Conservation (phyloP, 2,329 filamentous ascomycete genomes). For the Didymella glomerata region DNA sequence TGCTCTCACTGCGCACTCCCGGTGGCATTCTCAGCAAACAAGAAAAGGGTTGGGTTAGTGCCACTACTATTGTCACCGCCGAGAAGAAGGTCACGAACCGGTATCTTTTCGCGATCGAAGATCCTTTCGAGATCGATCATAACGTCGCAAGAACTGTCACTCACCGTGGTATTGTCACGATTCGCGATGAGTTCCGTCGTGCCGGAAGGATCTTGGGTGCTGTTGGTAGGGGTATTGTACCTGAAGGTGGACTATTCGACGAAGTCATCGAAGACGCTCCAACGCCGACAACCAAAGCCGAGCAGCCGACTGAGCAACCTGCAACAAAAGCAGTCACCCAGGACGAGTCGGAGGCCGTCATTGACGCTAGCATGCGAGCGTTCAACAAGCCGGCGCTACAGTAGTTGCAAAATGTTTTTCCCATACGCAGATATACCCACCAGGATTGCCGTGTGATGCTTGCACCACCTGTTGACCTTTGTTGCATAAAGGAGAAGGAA, state of each 20-base stretch:
- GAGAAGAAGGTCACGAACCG: slow-evolving; percentile 77
- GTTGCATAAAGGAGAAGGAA: background rate
- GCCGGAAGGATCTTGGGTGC: slow-evolving; percentile 70
- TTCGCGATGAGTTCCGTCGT: slow-evolving; percentile 83
- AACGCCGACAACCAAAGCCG: slow-evolving; percentile 7
- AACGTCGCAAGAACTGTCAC: slow-evolving; percentile 89
- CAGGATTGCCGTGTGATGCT: background rate
- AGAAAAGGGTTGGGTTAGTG: slow-evolving; percentile 86
- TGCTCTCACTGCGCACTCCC: slow-evolving; percentile 76
- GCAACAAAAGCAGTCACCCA: background rate
- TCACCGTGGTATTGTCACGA: slow-evolving; percentile 80
- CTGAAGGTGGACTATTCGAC: slow-evolving; percentile 49
- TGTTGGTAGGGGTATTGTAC: slow-evolving; percentile 35
- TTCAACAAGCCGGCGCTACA: background rate
- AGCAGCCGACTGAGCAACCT: background rate
- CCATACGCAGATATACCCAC: background rate
- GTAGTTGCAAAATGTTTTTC: background rate
- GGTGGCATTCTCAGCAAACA: slow-evolving; percentile 77
- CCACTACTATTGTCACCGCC: slow-evolving; percentile 71
- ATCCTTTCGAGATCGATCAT: slow-evolving; percentile 87
- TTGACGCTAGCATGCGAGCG: background rate
- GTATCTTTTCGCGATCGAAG: slow-evolving; percentile 89
- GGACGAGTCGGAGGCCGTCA: background rate
- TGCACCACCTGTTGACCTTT: background rate
- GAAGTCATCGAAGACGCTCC: slow-evolving; percentile 39